A percentile compares a stretch with the other conserved stretches of the same genome.
These are phyloP conservation scores for Metschnikowia peoriensis DNA, from an alignment of 805 yeast species.

Conservation along the genomic window DNA sequence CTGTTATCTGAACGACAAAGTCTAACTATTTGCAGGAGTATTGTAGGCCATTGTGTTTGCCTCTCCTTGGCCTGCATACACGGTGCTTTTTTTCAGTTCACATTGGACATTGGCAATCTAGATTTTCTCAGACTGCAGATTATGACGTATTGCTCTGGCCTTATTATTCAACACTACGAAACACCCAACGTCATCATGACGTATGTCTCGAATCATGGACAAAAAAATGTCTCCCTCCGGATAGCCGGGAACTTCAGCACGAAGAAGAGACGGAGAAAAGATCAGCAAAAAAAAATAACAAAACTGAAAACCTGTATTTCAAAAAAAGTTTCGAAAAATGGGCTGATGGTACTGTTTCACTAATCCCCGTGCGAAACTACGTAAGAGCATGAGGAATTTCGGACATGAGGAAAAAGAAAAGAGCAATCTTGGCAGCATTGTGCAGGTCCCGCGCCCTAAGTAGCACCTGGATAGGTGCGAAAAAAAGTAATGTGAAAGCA, in stretches of 20 bases:
- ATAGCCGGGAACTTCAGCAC: background rate
- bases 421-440: constrained; percentile 1
- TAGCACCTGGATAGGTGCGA: background rate
- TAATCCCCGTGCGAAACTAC: background rate
- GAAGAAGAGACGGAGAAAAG: background rate
- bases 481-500: constrained; percentile 5
- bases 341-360: constrained; percentile 2
- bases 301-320: background rate
- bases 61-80: background rate
- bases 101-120: constrained; percentile 5
- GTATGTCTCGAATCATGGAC: constrained; percentile 1
- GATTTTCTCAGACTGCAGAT: constrained; percentile 6
- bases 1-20: background rate
- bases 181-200: constrained; percentile 10
- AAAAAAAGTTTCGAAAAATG: background rate
- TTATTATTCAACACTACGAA: background rate
- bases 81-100: background rate
- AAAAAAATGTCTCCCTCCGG: background rate
- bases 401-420: constrained; percentile 4
- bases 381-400: constrained; percentile 4
- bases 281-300: background rate
- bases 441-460: constrained; percentile 4
- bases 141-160: constrained; percentile 1
- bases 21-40: background rate
- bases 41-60: background rate